Evolutionary conservation across 139 green algal genomes (phyloP).

Genomic region (Ettlia oleoabundans): DNA sequence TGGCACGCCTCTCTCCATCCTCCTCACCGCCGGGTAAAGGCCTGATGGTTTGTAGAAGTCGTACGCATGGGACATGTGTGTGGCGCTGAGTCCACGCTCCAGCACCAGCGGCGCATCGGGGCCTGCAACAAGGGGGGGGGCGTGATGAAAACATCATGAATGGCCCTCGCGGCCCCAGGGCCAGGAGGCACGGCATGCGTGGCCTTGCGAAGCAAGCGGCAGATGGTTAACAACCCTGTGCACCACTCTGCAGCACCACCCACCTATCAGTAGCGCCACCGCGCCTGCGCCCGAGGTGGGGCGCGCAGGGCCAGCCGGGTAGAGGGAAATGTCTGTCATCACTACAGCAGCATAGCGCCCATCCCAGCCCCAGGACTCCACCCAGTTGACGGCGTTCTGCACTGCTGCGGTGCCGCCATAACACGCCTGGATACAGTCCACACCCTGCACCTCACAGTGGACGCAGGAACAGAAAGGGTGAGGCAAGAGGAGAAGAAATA

Average conservation of each 20-base stretch:
- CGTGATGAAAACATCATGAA: too few species aligned
- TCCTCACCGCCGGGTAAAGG: constrained; percentile 67
- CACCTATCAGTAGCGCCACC: constrained; percentile 84
- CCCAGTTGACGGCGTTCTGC: constrained; percentile 78
- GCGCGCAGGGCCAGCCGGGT: constrained; percentile 58
- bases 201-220: too few species aligned
- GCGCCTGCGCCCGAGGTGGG: constrained; percentile 81
- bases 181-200: too few species aligned
- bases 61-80: constrained; percentile 67
- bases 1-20: too few species aligned
- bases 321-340: constrained; percentile 78
- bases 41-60: constrained; percentile 89
- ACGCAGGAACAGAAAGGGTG: not conserved
- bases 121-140: too few species aligned
- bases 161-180: too few species aligned
- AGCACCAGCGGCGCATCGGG: constrained; percentile 79
- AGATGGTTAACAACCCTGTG: too few species aligned
- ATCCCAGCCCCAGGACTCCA: constrained; percentile 76
- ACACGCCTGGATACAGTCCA: constrained; percentile 86
- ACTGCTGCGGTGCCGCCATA: constrained; percentile 89
- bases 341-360: constrained; percentile 85
- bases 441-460: constrained; percentile 53
- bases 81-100: constrained; percentile 64
- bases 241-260: not conserved
- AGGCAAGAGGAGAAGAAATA: not conserved